Evolutionary conservation across 371 early-diverging fungal species (phyloP).

Genomic region (Mucor saturninus): DNA sequence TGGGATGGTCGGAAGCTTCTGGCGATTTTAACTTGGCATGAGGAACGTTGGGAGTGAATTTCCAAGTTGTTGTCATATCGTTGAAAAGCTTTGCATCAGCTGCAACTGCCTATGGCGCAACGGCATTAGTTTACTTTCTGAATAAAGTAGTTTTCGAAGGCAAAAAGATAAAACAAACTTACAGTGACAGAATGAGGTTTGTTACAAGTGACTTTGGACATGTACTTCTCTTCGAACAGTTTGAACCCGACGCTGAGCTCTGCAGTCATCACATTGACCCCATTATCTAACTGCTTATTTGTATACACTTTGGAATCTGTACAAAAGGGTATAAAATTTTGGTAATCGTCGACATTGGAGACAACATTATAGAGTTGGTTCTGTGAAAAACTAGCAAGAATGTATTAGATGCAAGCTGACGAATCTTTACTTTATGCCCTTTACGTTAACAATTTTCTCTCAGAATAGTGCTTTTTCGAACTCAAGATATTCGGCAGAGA

Average conservation of each 20-base stretch:
- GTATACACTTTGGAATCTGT: constrained; percentile 64
- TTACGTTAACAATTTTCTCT: constrained; percentile 41
- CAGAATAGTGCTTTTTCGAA: constrained; percentile 34
- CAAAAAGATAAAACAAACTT: constrained; percentile 5
- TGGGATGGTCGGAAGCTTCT: constrained; percentile 51
- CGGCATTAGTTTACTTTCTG: neutral
- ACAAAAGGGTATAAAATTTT: constrained; percentile 83
- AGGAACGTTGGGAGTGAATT: constrained; percentile 60
- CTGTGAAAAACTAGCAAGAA: constrained; percentile 64
- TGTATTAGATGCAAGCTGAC: constrained; percentile 1
- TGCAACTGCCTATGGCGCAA: constrained; percentile 59
- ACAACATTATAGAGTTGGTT: constrained; percentile 77
- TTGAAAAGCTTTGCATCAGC: constrained; percentile 72
- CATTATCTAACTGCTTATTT: constrained; percentile 18
- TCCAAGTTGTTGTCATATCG: constrained; percentile 72
- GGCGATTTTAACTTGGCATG: constrained; percentile 30
- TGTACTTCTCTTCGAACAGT: constrained; percentile 75
- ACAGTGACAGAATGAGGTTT: constrained; percentile 60
- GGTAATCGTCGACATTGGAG: constrained; percentile 76
- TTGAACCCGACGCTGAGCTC: constrained; percentile 81
- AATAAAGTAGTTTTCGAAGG: too few species aligned
- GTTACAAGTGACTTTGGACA: constrained; percentile 72
- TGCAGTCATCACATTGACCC: constrained; percentile 56
- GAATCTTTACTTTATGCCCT: neutral
- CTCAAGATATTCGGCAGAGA: constrained; percentile 31